A percentile compares a stretch with the other conserved stretches of the same genome.
Conservation (phyloP, 2,329 filamentous ascomycete species). For the Cladosporium sp. region DNA sequence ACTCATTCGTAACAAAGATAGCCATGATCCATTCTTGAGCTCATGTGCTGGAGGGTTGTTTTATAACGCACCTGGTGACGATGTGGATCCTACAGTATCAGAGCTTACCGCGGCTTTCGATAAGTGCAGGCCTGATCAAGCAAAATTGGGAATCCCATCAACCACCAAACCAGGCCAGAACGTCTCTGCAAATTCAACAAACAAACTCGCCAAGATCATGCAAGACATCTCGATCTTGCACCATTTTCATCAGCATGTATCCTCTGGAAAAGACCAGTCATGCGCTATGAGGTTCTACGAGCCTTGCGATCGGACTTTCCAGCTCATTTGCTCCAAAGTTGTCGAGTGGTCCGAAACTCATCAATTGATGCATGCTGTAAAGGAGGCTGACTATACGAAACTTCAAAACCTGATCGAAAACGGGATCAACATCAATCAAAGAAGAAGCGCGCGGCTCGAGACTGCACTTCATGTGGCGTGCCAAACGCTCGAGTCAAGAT, state of each 20-base stretch:
- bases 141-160: too few species aligned
- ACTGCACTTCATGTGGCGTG: background rate
- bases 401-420: background rate
- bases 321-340: background rate
- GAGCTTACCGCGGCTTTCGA: background rate
- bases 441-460: background rate
- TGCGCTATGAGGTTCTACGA: background rate
- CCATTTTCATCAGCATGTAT: background rate
- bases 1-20: background rate
- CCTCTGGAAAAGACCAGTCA: background rate
- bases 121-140: background rate
- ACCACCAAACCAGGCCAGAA: too few species aligned
- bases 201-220: background rate
- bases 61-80: background rate
- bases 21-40: background rate
- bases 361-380: background rate
- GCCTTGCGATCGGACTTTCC: background rate
- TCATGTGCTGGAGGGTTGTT: background rate
- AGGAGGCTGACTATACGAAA: background rate
- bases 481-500: background rate
- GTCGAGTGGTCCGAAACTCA: background rate
- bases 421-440: background rate
- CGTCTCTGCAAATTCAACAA: too few species aligned
- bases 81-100: background rate
- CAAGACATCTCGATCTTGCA: background rate